A percentile compares a stretch with the other conserved stretches of the same genome.
phyloP scores from a whole-genome alignment of 1,284 basidiomycete genomes.

The Amylostereum areolatum region DNA sequence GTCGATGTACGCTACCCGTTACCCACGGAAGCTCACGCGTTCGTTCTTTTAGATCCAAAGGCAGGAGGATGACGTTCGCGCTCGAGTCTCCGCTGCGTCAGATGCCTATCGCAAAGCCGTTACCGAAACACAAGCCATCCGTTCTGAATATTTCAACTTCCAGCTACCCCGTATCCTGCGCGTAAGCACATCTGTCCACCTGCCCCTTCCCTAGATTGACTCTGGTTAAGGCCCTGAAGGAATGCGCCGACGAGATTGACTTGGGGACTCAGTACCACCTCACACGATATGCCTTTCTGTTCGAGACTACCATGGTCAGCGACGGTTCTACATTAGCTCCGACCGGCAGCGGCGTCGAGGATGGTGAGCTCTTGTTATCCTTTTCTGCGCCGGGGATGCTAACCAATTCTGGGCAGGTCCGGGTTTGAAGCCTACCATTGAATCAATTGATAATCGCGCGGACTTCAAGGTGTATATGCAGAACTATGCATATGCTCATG shows the following conservation, averaged over 20 bases:
- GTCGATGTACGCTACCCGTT: slow-evolving; percentile 17
- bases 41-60: slow-evolving; percentile 68
- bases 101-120: slow-evolving; percentile 91
- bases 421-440: slow-evolving; percentile 83
- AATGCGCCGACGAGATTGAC: slow-evolving; percentile 94
- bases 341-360: slow-evolving; percentile 48
- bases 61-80: slow-evolving; percentile 92
- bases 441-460: slow-evolving; percentile 87
- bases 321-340: slow-evolving; percentile 86
- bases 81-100: slow-evolving; percentile 78
- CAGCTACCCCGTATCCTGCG: slow-evolving; percentile 91
- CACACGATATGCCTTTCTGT: slow-evolving; percentile 90
- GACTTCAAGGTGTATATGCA: slow-evolving; percentile 99
- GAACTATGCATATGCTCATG: slow-evolving; percentile 87
- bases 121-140: slow-evolving; percentile 82
- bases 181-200: slow-evolving; percentile 40
- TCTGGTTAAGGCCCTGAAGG: slow-evolving; percentile 75
- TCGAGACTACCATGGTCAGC: slow-evolving; percentile 84
- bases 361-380: slow-evolving; percentile 31
- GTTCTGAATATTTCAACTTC: slow-evolving; percentile 97
- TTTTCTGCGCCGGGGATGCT: neutral
- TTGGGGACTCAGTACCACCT: slow-evolving; percentile 96
- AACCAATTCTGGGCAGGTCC: slow-evolving; percentile 33
- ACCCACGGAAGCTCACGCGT: slow-evolving; percentile 11
- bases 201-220: slow-evolving; percentile 3